Evolutionary conservation across 73 alveolate genomes (phyloP).

Genomic region (Paramecium tetraurelia): DNA sequence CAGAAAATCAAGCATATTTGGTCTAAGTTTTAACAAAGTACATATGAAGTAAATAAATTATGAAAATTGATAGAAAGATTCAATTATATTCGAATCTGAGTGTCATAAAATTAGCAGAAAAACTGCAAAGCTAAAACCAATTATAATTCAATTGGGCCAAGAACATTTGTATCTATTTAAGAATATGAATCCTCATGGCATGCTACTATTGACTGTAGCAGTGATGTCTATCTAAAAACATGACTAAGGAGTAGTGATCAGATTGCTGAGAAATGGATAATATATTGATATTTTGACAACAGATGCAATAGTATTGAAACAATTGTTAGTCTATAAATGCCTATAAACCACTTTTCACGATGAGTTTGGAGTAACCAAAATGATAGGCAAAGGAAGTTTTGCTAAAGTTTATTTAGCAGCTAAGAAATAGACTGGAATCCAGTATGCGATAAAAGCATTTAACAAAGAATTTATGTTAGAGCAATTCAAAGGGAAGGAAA

Average conservation of each 20-base stretch:
- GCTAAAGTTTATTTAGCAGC: conserved; percentile 63
- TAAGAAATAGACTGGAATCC: conserved; percentile 21
- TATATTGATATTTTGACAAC: not conserved
- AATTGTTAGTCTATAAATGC: conserved; percentile 8
- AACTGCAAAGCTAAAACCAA: not conserved
- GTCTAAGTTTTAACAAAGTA: not conserved
- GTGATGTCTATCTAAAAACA: not conserved
- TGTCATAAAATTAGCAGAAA: conserved; percentile 14
- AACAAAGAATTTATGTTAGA: conserved; percentile 62
- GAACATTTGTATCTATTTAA: conserved; percentile 11
- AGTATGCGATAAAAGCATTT: conserved; percentile 61
- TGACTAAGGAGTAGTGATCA: not conserved
- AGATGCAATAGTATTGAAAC: not conserved
- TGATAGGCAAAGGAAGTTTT: conserved; percentile 62
- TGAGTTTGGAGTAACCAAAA: conserved; percentile 57
- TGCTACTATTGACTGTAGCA: not conserved
- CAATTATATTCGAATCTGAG: not conserved
- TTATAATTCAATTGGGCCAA: not conserved
- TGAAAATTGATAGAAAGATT: not conserved
- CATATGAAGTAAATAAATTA: not conserved
- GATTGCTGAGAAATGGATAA: not conserved
- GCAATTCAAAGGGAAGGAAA: conserved; percentile 56
- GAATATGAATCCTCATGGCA: conserved; percentile 18
- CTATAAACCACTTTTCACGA: conserved; percentile 56
- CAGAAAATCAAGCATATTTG: not conserved